A percentile compares a stretch with the other conserved stretches of the same genome.
Conservation (phyloP, 768 basidiomycete species). For the Pleurotus citrinopileatus region DNA sequence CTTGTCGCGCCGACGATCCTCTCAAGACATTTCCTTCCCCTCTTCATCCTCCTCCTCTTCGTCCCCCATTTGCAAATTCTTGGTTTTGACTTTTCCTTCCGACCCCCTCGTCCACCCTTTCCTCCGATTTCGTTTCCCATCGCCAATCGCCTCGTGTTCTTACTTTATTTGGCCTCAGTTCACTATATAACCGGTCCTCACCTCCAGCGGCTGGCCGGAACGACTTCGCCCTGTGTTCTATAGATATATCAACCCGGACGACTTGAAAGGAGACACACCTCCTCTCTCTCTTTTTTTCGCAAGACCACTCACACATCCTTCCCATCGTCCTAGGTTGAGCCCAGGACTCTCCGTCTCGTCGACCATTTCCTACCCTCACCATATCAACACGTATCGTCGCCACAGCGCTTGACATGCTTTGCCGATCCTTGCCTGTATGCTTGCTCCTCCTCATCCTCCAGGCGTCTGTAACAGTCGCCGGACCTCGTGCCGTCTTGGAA, state of each 20-base stretch:
- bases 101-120: no score
- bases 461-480: slow-evolving; percentile 26
- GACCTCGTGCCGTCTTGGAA: slow-evolving; percentile 38
- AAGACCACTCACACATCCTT: slow-evolving; percentile 15
- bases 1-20: neutral
- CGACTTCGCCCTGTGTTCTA: slow-evolving; percentile 14
- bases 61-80: neutral
- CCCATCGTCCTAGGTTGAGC: slow-evolving; percentile 16
- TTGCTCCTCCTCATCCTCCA: slow-evolving; percentile 34
- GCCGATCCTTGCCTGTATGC: slow-evolving; percentile 29
- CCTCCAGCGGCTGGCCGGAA: slow-evolving; percentile 21
- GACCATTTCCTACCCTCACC: neutral
- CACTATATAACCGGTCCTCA: slow-evolving; percentile 15
- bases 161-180: neutral
- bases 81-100: neutral
- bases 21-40: neutral
- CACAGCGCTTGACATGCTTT: slow-evolving; percentile 22
- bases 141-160: neutral
- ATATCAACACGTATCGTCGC: neutral
- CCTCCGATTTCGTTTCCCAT: neutral
- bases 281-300: slow-evolving; percentile 13
- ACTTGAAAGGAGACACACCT: slow-evolving; percentile 7
- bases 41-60: neutral
- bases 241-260: slow-evolving; percentile 17
- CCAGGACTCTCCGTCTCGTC: slow-evolving; percentile 3